Evolutionary conservation across 257 asterid genomes (phyloP).

Genomic region (Solanum bulbocastanum): DNA sequence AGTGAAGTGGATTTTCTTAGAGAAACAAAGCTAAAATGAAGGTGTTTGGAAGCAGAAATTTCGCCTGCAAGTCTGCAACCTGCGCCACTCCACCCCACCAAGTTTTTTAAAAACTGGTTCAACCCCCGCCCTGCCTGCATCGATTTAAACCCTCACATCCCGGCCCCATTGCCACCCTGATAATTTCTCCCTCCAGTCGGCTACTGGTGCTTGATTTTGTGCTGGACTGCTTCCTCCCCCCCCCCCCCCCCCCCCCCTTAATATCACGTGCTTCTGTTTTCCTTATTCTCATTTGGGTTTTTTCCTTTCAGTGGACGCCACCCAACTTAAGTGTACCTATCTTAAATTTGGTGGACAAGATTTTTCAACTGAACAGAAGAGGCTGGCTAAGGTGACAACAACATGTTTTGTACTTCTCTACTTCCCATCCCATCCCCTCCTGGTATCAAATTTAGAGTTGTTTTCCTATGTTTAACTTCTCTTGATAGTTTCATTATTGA

Average conservation of each 20-base stretch:
- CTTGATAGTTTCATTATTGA: background rate
- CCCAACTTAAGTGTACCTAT: constrained; percentile 90
- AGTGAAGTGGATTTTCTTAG: background rate
- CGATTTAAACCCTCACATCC: background rate
- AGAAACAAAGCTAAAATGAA: background rate
- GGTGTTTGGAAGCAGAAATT: background rate
- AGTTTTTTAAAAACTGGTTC: background rate
- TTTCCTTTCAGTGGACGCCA: constrained; percentile 87
- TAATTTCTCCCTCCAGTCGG: background rate
- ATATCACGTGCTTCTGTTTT: background rate
- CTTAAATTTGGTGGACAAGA: constrained; percentile 82
- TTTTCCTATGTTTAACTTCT: background rate
- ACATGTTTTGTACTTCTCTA: background rate
- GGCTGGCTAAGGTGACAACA: constrained; percentile 91
- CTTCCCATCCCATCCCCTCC: background rate
- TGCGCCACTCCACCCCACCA: background rate
- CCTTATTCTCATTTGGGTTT: background rate
- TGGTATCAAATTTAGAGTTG: background rate
- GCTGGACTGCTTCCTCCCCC: background rate
- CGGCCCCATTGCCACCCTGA: background rate
- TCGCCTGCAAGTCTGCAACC: background rate
- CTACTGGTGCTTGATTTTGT: background rate
- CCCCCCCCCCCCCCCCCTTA: too few relatives aligned
- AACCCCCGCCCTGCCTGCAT: background rate
- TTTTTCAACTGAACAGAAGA: constrained; percentile 93